phyloP scores from a whole-genome alignment of 306 rosid species.

The Mimosa bimucronata region DNA sequence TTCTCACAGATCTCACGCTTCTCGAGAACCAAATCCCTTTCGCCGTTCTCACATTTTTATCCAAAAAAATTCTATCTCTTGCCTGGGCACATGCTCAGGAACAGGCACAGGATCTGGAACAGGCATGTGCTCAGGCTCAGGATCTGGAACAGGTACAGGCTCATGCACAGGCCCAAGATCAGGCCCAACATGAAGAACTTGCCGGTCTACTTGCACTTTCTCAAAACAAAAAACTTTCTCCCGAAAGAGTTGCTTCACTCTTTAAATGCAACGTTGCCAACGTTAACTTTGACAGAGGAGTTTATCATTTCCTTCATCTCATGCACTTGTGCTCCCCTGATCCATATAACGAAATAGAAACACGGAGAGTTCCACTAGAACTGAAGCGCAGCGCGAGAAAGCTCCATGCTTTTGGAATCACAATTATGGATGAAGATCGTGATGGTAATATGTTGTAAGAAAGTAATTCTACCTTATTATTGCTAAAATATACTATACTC shows the following conservation, averaged over 20 bases:
- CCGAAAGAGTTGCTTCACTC: neutral
- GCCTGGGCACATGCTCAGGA: too few relatives aligned
- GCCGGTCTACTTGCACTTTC: neutral
- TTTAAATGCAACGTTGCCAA: neutral
- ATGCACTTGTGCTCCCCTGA: neutral
- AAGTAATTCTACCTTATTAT: too few relatives aligned
- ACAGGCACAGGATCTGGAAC: too few relatives aligned
- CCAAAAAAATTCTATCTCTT: too few relatives aligned
- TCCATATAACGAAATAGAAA: fast-evolving
- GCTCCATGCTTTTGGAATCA: neutral
- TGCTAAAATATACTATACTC: too few relatives aligned
- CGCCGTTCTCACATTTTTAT: neutral
- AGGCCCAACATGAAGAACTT: too few relatives aligned
- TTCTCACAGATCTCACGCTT: neutral
- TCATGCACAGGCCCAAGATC: too few relatives aligned
- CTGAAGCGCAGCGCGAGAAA: neutral
- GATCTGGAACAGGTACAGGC: too few relatives aligned
- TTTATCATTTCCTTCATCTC: neutral
- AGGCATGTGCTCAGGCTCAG: too few relatives aligned
- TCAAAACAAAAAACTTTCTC: fast-evolving
- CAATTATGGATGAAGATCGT: neutral
- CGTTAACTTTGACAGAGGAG: neutral
- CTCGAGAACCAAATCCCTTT: neutral
- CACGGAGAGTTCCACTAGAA: neutral
- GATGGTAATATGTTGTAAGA: neutral